A percentile compares a stretch with the other conserved stretches of the same genome.
These are phyloP conservation scores for Cyberlindnera maritima DNA, from an alignment of 805 yeast species.

Conservation along the genomic window DNA sequence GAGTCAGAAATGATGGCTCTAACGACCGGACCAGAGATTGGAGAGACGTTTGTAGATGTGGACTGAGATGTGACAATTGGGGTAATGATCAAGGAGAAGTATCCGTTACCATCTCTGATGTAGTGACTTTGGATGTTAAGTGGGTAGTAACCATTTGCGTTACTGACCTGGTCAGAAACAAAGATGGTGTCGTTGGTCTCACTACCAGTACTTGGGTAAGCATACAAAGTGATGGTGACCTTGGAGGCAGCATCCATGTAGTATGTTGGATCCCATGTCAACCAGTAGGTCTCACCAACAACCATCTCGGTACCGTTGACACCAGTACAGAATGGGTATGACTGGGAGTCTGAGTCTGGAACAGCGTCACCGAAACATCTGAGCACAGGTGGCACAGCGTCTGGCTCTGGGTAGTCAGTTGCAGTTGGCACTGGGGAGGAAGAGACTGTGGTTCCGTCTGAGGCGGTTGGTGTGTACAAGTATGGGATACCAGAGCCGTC, in stretches of 20 bases:
- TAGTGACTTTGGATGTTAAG: constrained; percentile 32
- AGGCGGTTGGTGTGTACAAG: constrained; percentile 38
- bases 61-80: constrained; percentile 36
- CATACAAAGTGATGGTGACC: constrained; percentile 32
- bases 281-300: constrained; percentile 47
- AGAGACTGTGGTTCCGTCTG: constrained; percentile 32
- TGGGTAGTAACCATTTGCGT: constrained; percentile 40
- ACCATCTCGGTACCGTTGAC: constrained; percentile 40
- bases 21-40: constrained; percentile 38
- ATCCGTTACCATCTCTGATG: constrained; percentile 34
- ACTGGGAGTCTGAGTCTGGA: constrained; percentile 29
- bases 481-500: constrained; percentile 45
- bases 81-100: constrained; percentile 37
- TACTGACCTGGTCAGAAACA: constrained; percentile 33
- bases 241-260: constrained; percentile 35
- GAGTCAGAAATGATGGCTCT: constrained; percentile 33
- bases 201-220: constrained; percentile 34
- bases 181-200: constrained; percentile 31
- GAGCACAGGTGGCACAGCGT: constrained; percentile 42
- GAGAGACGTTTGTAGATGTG: constrained; percentile 36
- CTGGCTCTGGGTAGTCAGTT: constrained; percentile 32
- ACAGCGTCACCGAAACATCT: constrained; percentile 43
- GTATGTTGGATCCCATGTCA: constrained; percentile 47
- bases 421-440: constrained; percentile 43
- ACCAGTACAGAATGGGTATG: constrained; percentile 42